Evolutionary conservation across 805 yeast genomes (phyloP).

Genomic region (Saturnispora silvae): DNA sequence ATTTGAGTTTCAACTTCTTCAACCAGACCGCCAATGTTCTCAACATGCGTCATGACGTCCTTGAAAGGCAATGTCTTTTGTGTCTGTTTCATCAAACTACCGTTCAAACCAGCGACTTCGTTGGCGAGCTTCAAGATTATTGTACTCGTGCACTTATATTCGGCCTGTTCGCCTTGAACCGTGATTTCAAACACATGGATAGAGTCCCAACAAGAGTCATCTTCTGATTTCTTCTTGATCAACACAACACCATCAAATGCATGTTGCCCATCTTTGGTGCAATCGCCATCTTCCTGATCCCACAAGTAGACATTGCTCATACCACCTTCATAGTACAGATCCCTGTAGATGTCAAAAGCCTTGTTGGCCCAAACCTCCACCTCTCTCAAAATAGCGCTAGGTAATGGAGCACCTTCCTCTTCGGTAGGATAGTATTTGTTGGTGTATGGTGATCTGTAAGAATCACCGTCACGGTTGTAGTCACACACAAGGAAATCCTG

Average conservation of each 20-base stretch:
- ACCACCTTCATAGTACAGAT: slow-evolving; percentile 92
- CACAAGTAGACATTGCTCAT: slow-evolving; percentile 81
- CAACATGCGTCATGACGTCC: slow-evolving; percentile 59
- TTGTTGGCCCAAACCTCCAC: slow-evolving; percentile 78
- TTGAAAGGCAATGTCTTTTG: slow-evolving; percentile 41
- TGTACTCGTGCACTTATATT: slow-evolving; percentile 75
- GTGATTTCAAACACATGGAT: slow-evolving; percentile 82
- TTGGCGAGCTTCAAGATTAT: slow-evolving; percentile 63
- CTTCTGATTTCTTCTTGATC: slow-evolving; percentile 52
- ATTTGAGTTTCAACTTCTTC: slow-evolving; percentile 84
- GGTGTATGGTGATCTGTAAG: slow-evolving; percentile 85
- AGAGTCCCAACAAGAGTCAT: slow-evolving; percentile 75
- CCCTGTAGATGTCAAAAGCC: slow-evolving; percentile 86
- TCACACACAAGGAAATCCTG: slow-evolving; percentile 79
- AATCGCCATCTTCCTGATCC: slow-evolving; percentile 69
- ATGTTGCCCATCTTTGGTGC: slow-evolving; percentile 33
- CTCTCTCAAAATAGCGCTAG: slow-evolving; percentile 54
- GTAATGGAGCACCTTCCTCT: slow-evolving; percentile 68
- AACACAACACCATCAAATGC: slow-evolving; percentile 90
- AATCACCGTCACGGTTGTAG: slow-evolving; percentile 90
- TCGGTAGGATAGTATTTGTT: slow-evolving; percentile 53
- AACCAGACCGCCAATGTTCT: slow-evolving; percentile 73
- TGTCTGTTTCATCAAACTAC: slow-evolving; percentile 77
- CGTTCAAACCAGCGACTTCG: slow-evolving; percentile 44
- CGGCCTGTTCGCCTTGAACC: slow-evolving; percentile 31